Evolutionary conservation across 2,329 filamentous ascomycete species (phyloP), one percentile per base, ranked within the genome.

Genomic region (Setomelanomma holmii): DNA sequence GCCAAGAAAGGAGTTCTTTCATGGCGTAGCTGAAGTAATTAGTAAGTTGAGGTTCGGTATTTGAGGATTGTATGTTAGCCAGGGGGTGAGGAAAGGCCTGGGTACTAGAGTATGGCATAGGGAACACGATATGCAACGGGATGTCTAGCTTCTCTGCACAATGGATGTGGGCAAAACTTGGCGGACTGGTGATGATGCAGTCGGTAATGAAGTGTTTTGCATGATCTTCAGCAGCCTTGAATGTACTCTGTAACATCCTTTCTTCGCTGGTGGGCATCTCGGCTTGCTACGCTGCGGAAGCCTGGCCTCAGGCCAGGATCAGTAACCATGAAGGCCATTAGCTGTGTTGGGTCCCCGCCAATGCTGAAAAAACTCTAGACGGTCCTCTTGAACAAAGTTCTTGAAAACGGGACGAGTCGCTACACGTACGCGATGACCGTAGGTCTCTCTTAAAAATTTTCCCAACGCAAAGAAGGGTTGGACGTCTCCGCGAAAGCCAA

Each of bases 61-160:
- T 59, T 0, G 64, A 60, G 30, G 60, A 56, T 33, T 72, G 68
- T 33, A 82, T 53, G 61, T 81, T 82, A 0, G 80, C 79, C 35
- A 83, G 60, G 0, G 80, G 80, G 66, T 82, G 80, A 0, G 79
- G 75, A 55, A 81, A 81, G 0, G 70, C 75, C 33, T 56, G 66
- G 7, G 79, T 82, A 11, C 66, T 71, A 19, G 63, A 76, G 77
- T 78, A 83, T 2, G 81, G 81, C 80, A 83, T 83, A 0, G 91
- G 96, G 75, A 96, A 96, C 89, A 96, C 95, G 67, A 96, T 82
- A 66, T 91, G 88, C 7, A 90, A 66, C 0, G 89, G 88, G 22
- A 91, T 84, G 1, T 87, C 88, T 60, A 91, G 71, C 67, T 87
- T 88, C 73, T 91, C 86, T 1, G 88, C 89, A 55, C 87, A 82